Evolutionary conservation across 2,329 filamentous ascomycete species (phyloP), one percentile per base, ranked within the genome.

Genomic region (Sclerotinia spermophila): DNA sequence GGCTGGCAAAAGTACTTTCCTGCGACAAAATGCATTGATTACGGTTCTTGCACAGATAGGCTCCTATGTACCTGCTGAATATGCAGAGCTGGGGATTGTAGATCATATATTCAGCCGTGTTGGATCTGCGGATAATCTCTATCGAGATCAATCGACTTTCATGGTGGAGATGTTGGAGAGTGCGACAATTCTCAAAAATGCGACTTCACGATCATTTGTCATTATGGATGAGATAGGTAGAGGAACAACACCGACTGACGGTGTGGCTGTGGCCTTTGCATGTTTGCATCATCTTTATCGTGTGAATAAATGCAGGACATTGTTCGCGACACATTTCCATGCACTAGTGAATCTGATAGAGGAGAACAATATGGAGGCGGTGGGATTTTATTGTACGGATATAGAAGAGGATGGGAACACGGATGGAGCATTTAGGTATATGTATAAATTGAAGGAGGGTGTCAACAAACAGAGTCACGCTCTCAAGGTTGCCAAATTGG

Each of bases 131-230:
- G 96, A 99, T 80, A 95, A 97, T 79, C 85, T 99, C n/a, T 97
- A 92, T 82, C 88, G 89, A 66, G 92, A 97, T 82, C 94, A 98
- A 81, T 97, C 93, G 68, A 99, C 96, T 0, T 99, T 99, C 81
- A 98, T 99, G 96, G 93, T 98, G 1, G 96, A 99, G 82, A 99
- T 99, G 96, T 86, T 97, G 2, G 96, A 99, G 82, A 97, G 96
- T 30, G 94, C 95, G 2, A 86, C 91, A 38, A 99, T 99, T 68
- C 85, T 99, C 67, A 92, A 91, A 72, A 86, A 92, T 75, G 95
- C 96, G 0, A 98, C 95, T 0, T 82, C 89, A 1, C 86, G 90
- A 35, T 96, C 92, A 0, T 96, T 99, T 77, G 95, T 96, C 72
- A 95, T 99, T 80, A 98, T 99, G 95, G 96, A 99, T 80, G 96